Percentiles rank a stretch among this genome's conserved stretches.
phyloP scores from a whole-genome alignment of 345 rosid species.

The Angophora floribunda region DNA sequence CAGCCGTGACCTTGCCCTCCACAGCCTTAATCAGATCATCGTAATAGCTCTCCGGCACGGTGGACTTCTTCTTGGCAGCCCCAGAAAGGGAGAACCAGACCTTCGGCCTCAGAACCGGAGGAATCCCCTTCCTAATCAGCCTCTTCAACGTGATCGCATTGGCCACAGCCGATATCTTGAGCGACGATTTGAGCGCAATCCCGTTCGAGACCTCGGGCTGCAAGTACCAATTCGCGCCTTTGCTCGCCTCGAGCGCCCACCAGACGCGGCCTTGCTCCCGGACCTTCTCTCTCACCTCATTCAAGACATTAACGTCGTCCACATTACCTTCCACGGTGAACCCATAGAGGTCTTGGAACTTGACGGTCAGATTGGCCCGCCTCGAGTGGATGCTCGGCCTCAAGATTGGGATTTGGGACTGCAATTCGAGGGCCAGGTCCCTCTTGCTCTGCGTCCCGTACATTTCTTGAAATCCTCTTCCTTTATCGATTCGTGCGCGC shows the following conservation, averaged over 20 bases:
- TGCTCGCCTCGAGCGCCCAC: conserved; percentile 99
- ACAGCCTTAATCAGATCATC: conserved; percentile 82
- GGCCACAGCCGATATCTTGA: conserved; percentile 64
- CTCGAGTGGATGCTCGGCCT: conserved; percentile 97
- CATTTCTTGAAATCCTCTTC: conserved; percentile 19
- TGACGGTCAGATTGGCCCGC: conserved; percentile 83
- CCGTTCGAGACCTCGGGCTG: conserved; percentile 73
- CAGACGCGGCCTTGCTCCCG: conserved; percentile 92
- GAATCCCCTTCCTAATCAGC: conserved; percentile 94
- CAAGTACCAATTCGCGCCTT: conserved; percentile 98
- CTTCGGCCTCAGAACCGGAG: conserved; percentile 93
- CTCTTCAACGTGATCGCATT: conserved; percentile 85
- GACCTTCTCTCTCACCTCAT: conserved; percentile 96
- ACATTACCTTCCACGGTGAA: conserved; percentile 98
- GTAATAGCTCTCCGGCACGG: conserved; percentile 95
- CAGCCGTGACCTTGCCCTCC: conserved; percentile 89
- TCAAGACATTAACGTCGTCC: conserved; percentile 88
- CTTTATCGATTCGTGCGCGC: background rate
- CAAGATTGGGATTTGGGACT: conserved; percentile 69
- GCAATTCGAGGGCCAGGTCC: conserved; percentile 60
- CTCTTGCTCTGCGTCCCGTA: conserved; percentile 54
- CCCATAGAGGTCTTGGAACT: conserved; percentile 91
- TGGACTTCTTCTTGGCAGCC: conserved; percentile 98
- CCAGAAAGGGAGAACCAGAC: conserved; percentile 99
- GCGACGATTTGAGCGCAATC: conserved; percentile 78